These are phyloP conservation scores for Tetrahymena malaccensis DNA, from an alignment of 73 alveolate genomes.

Conservation along the genomic window DNA sequence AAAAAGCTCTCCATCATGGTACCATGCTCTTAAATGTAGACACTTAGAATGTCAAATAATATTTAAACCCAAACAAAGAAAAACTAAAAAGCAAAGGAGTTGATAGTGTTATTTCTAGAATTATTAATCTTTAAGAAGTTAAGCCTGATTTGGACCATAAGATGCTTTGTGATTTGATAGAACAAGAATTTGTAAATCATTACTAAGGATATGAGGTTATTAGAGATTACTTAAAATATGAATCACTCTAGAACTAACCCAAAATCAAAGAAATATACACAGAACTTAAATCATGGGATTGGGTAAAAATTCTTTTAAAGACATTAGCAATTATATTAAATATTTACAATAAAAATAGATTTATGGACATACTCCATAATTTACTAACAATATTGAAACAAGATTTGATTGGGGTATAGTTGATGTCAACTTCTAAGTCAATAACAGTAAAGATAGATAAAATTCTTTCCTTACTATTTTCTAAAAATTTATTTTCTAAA, in stretches of 20 bases:
- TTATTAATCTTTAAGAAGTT: constrained; percentile 50
- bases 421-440: constrained; percentile 60
- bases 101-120: constrained; percentile 75
- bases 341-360: background rate
- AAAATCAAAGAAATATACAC: constrained; percentile 53
- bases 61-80: constrained; percentile 69
- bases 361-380: constrained; percentile 75
- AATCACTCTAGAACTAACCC: constrained; percentile 46
- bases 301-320: constrained; percentile 28
- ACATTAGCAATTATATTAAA: background rate
- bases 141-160: constrained; percentile 45
- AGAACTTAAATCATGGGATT: constrained; percentile 59
- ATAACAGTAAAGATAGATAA: constrained; percentile 25
- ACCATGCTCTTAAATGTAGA: constrained; percentile 77
- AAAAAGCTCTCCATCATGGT: constrained; percentile 82
- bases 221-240: background rate
- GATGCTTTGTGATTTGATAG: constrained; percentile 30
- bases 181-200: constrained; percentile 18
- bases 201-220: constrained; percentile 4
- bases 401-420: constrained; percentile 76
- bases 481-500: background rate
- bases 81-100: constrained; percentile 81
- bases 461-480: background rate
- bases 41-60: constrained; percentile 46
- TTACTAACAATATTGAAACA: constrained; percentile 60